A percentile compares a stretch with the other conserved stretches of the same genome.
These are phyloP conservation scores for Tritrichomonas musculus DNA, from an alignment of 208 protist species.

Conservation along the genomic window DNA sequence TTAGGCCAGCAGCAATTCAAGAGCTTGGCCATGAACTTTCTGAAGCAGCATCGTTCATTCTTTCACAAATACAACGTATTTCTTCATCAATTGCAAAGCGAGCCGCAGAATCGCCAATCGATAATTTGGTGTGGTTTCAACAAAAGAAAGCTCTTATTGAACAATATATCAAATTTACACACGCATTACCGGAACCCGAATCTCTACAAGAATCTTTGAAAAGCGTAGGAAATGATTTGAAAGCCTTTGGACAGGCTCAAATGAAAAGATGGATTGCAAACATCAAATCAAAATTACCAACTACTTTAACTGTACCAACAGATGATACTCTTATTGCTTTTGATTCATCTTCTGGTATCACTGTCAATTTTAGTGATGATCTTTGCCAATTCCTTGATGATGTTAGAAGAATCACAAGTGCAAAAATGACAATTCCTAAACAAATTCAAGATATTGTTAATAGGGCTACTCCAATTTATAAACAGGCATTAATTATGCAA, in stretches of 20 bases:
- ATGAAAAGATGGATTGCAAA: not conserved
- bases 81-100: not conserved
- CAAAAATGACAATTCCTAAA: not conserved
- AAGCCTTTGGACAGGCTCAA: not conserved
- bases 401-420: not conserved
- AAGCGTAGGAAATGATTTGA: not conserved
- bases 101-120: not conserved
- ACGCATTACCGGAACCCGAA: not conserved
- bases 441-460: slow-evolving; percentile 10
- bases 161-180: not conserved
- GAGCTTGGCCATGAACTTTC: slow-evolving; percentile 22
- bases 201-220: not conserved
- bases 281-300: not conserved
- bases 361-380: slow-evolving; percentile 28
- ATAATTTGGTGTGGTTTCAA: slow-evolving; percentile 11
- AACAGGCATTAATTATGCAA: slow-evolving; percentile 43
- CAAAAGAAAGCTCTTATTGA: slow-evolving; percentile 7
- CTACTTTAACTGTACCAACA: not conserved
- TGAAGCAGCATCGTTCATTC: not conserved
- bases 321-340: not conserved
- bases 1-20: not conserved
- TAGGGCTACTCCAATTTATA: not conserved
- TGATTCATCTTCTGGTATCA: not conserved
- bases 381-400: slow-evolving; percentile 25
- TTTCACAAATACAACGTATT: not conserved